These are phyloP conservation scores for Aureobasidium sp. DNA, from an alignment of 2,329 filamentous ascomycete genomes.

Conservation along the genomic window DNA sequence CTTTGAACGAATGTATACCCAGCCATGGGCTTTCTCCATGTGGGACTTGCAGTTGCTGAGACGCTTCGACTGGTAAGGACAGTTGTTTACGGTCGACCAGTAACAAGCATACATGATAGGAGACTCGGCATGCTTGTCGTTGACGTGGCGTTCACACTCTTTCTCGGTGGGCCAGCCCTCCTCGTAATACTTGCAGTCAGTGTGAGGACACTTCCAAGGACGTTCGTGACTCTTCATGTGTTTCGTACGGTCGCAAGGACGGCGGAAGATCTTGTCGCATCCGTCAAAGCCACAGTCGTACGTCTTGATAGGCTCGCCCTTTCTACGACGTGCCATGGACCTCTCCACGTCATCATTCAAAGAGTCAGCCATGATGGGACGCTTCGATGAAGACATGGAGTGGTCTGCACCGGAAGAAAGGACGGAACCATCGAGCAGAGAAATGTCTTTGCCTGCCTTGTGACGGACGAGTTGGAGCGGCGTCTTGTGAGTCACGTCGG, in stretches of 20 bases:
- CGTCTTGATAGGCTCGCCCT: constrained; percentile 55
- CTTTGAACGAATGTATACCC: constrained; percentile 87
- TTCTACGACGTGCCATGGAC: constrained; percentile 93
- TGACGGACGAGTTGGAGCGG: constrained; percentile 77
- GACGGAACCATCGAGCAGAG: constrained; percentile 46
- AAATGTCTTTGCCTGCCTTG: constrained; percentile 71
- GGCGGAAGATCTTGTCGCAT: constrained; percentile 90
- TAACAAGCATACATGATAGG: constrained; percentile 78
- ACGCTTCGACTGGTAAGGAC: constrained; percentile 89
- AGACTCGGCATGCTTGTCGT: constrained; percentile 82
- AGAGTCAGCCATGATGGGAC: constrained; percentile 51
- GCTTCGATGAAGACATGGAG: constrained; percentile 35
- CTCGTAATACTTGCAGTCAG: constrained; percentile 80
- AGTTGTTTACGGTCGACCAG: constrained; percentile 53
- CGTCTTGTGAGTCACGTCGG: constrained; percentile 59
- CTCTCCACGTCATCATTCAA: constrained; percentile 78
- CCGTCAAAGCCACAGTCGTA: constrained; percentile 59
- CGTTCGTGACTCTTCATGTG: constrained; percentile 97
- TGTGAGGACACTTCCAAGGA: constrained; percentile 83
- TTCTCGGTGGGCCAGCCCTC: constrained; percentile 97
- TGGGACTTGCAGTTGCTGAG: constrained; percentile 98
- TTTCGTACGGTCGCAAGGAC: constrained; percentile 95
- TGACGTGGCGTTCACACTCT: constrained; percentile 89
- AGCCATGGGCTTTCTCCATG: constrained; percentile 94
- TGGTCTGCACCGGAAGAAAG: constrained; percentile 27